Evolutionary conservation across 2,329 filamentous ascomycete species (phyloP).

Genomic region (Dothidotthia symphoricarpi): DNA sequence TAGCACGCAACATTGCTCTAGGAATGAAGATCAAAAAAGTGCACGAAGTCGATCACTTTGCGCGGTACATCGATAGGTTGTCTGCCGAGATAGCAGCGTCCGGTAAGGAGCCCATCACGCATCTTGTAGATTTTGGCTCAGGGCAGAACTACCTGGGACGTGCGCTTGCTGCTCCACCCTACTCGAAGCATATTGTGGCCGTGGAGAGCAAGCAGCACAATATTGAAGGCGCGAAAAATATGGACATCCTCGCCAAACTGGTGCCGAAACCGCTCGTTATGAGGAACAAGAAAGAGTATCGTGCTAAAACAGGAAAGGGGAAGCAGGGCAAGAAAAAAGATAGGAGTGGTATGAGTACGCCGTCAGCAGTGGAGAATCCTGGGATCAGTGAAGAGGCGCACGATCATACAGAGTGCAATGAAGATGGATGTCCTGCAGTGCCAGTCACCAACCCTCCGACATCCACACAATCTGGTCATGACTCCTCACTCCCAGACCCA

Average conservation of each 20-base stretch:
- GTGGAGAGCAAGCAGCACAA: conserved; percentile 87
- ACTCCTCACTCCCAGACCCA: too few relatives aligned
- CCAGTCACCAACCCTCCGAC: not conserved
- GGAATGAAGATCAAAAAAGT: conserved; percentile 97
- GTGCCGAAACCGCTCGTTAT: conserved; percentile 69
- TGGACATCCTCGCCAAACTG: conserved; percentile 79
- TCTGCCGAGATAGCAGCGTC: conserved; percentile 50
- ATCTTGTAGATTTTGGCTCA: conserved; percentile 93
- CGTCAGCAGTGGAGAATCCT: conserved; percentile 28
- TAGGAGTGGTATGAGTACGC: not conserved
- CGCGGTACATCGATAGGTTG: conserved; percentile 75
- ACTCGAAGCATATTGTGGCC: conserved; percentile 82
- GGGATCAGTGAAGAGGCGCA: conserved; percentile 13
- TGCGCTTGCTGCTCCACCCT: conserved; percentile 78
- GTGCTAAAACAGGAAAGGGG: conserved; percentile 45
- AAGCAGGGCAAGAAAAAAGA: conserved; percentile 42
- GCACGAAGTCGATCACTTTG: conserved; percentile 89
- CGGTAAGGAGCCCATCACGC: conserved; percentile 59
- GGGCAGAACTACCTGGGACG: conserved; percentile 95
- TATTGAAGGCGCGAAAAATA: conserved; percentile 77
- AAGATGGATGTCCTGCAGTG: not conserved
- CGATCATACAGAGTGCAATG: not conserved
- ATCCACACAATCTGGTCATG: conserved; percentile 5
- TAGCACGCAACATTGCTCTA: conserved; percentile 71
- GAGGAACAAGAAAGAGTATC: conserved; percentile 80